phyloP scores from a whole-genome alignment of 192 early-diverging fungal species.

The Linnemannia schmuckeri region DNA sequence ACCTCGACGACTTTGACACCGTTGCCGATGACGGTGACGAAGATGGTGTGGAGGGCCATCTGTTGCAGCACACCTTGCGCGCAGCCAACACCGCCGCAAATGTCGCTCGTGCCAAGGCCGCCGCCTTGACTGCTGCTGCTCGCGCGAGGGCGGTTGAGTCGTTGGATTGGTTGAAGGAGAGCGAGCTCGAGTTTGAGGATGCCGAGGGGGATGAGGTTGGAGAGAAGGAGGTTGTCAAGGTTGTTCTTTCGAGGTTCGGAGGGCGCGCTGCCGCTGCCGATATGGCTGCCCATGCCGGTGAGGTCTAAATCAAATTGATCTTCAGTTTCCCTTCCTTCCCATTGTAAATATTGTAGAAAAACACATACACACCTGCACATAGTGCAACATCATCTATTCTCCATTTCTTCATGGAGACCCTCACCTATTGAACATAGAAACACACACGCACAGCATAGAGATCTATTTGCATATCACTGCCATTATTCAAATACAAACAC shows the following conservation, averaged over 20 bases:
- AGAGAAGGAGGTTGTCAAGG: neutral
- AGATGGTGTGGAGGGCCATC: neutral
- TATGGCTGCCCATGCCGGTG: constrained; percentile 22
- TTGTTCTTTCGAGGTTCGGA: constrained; percentile 18
- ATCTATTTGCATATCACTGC: neutral
- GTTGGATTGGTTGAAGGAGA: constrained; percentile 14
- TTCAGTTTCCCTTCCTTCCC: neutral
- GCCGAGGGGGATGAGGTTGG: neutral
- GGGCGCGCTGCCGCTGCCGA: constrained; percentile 35
- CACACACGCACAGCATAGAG: neutral
- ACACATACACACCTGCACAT: neutral
- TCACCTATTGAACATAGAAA: constrained; percentile 9
- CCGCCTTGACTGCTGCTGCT: neutral
- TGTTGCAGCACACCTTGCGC: neutral
- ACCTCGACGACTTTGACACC: constrained; percentile 12
- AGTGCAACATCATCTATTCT: neutral
- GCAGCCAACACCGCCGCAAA: neutral
- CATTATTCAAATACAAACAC: constrained; percentile 2
- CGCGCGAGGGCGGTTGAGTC: neutral
- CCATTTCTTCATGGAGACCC: neutral
- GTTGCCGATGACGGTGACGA: neutral
- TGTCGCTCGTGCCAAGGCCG: neutral
- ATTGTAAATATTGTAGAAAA: constrained; percentile 25
- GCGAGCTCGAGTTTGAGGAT: constrained; percentile 20
- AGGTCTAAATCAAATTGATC: neutral